These are phyloP conservation scores for Ceratocystis diversiconidia DNA, from an alignment of 2,329 filamentous ascomycete species.

Conservation along the genomic window DNA sequence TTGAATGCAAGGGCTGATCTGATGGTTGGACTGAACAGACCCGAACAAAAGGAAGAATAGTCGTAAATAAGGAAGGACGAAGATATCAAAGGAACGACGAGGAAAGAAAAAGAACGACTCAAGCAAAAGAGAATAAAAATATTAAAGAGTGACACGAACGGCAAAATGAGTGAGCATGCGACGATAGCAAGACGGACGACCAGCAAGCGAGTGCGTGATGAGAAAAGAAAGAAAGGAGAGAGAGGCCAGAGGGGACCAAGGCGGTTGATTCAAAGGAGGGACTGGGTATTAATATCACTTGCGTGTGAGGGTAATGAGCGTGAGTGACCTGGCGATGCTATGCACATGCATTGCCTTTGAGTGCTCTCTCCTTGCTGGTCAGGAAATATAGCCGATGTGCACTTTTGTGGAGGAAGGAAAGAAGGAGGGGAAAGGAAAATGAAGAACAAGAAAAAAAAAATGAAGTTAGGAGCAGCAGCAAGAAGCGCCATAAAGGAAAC, in stretches of 20 bases:
- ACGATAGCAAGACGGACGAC: not conserved
- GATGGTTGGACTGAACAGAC: not conserved
- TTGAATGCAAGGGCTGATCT: not conserved
- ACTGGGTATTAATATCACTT: conserved; percentile 1
- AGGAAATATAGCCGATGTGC: not conserved
- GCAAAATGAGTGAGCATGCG: not conserved
- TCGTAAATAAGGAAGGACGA: conserved; percentile 19
- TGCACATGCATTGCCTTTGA: not conserved
- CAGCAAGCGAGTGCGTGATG: not conserved
- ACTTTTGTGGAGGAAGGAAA: not conserved
- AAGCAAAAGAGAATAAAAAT: not conserved
- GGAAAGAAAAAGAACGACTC: not conserved
- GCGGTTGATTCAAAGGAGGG: not conserved
- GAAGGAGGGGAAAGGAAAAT: not conserved
- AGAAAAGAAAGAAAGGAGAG: not conserved
- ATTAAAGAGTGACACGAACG: conserved; percentile 3
- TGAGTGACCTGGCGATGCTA: conserved; percentile 4
- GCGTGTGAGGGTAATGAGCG: conserved; percentile 2
- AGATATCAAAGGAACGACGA: conserved; percentile 17
- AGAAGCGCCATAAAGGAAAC: conserved; percentile 20
- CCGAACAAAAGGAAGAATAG: not conserved
- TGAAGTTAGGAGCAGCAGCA: conserved; percentile 4
- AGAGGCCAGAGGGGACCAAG: not conserved
- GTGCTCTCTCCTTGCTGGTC: not conserved
- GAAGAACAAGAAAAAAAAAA: not conserved